Evolutionary conservation across 257 asterid species (phyloP), one percentile per base, ranked within the genome.

Genomic region (Forsythia suspensa): DNA sequence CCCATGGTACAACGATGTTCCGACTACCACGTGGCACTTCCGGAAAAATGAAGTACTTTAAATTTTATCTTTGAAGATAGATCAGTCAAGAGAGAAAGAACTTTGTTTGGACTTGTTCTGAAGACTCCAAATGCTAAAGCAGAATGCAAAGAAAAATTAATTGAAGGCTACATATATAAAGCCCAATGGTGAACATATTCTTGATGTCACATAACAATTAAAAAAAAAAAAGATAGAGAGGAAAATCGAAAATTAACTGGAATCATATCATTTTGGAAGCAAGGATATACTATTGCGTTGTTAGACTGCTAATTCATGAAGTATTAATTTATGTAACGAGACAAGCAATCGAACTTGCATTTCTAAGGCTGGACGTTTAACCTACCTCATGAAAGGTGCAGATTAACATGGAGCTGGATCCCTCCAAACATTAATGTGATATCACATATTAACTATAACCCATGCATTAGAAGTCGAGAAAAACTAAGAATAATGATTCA

Each of bases 391-490:
- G 65, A 18, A 55, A 16, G 21, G 70, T 44, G 65, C 74, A 71
- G 52, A 46, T 46, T 40, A 48, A 74, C 13, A 21, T 40, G 40
- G 69, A 29, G 37, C 46, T 3, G 37, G 16, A 40, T 46, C 68
- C 68, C 41, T 73, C 66, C 74, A 66, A 51, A 16, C 8, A 15
- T 2, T 75, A 41, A 44, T 13, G 38, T 5, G 13, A 52, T 18
- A 21, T n/a, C 16, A 38, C n/a, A 40, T 29, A 71, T 29, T 39
- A 38, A 76, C 77, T 40, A 48, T 43, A 13, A 0, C 13, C 9
- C 71, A 69, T 37, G 39, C 67, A 38, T 68, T 73, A 21, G 37
- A 21, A 57, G 41, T 76, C 4, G 9, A 70, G 34, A 74, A 83
- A 61, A 24, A 70, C 65, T 8, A 83, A 20, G 57, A 6, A 41